Evolutionary conservation across 192 early-diverging fungal species (phyloP).

Genomic region (Backusella morwellensis): DNA sequence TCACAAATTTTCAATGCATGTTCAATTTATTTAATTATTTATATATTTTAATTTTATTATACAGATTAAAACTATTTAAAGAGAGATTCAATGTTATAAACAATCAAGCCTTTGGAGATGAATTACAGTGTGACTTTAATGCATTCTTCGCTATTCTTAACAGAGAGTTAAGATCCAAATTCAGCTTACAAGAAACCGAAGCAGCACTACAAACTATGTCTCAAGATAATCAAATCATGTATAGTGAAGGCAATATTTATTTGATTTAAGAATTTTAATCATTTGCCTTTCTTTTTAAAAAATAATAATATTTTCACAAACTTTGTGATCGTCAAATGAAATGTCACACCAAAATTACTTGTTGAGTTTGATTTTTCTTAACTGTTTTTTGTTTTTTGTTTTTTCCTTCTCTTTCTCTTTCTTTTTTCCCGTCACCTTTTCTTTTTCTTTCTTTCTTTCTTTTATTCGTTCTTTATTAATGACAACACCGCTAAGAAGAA

Average conservation of each 20-base stretch:
- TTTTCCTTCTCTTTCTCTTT: background rate
- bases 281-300: background rate
- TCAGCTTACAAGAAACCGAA: conserved; percentile 57
- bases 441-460: background rate
- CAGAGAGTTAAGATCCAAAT: conserved; percentile 40
- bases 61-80: conserved; percentile 46
- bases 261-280: conserved; percentile 52
- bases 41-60: background rate
- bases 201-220: conserved; percentile 59
- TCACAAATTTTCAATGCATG: background rate
- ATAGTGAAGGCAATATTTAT: conserved; percentile 61
- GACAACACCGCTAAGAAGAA: background rate
- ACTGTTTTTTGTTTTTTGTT: background rate
- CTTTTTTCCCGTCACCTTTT: background rate
- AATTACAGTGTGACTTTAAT: conserved; percentile 51
- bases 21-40: background rate
- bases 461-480: background rate
- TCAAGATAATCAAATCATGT: conserved; percentile 70
- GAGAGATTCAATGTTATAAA: conserved; percentile 44
- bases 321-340: background rate
- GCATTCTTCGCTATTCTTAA: conserved; percentile 58
- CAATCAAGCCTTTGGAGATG: conserved; percentile 48
- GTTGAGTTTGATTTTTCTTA: background rate
- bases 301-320: background rate
- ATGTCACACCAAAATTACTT: background rate